A percentile compares a stretch with the other conserved stretches of the same genome.
Evolutionary conservation across 495 filamentous ascomycete species (phyloP).

Genomic region (Xylaria curta): DNA sequence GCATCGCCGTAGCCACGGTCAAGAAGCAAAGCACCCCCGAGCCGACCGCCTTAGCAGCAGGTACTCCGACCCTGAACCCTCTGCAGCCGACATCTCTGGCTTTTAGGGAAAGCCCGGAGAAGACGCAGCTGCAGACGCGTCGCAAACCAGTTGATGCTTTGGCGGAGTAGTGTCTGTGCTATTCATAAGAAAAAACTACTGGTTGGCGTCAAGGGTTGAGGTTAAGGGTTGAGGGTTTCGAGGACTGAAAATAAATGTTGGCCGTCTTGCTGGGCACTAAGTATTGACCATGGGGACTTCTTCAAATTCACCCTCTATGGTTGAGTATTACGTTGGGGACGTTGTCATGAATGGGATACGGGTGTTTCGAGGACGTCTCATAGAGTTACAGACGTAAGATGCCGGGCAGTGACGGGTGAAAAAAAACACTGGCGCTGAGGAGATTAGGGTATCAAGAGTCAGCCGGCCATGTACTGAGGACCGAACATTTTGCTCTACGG

Average conservation of each 20-base stretch:
- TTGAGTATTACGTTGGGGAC: background rate
- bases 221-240: background rate
- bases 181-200: background rate
- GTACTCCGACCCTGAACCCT: slow-evolving; percentile 26
- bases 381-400: slow-evolving; percentile 4
- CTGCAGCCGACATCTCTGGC: slow-evolving; percentile 52
- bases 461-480: background rate
- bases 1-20: slow-evolving; percentile 67
- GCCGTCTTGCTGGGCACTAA: background rate
- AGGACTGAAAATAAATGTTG: background rate
- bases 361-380: slow-evolving; percentile 13
- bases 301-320: background rate
- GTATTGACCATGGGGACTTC: background rate
- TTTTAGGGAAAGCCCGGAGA: slow-evolving; percentile 61
- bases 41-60: slow-evolving; percentile 4
- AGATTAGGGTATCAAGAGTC: background rate
- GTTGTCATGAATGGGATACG: slow-evolving; percentile 5
- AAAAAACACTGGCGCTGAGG: background rate
- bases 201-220: background rate
- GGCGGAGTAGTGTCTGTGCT: slow-evolving; percentile 33
- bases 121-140: slow-evolving; percentile 43
- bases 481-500: background rate
- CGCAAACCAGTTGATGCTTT: slow-evolving; percentile 42
- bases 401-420: background rate
- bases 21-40: slow-evolving; percentile 33